Base-by-base conservation (phyloP, 768 basidiomycete genomes). In the Paxillus ammoniavirescens region DNA sequence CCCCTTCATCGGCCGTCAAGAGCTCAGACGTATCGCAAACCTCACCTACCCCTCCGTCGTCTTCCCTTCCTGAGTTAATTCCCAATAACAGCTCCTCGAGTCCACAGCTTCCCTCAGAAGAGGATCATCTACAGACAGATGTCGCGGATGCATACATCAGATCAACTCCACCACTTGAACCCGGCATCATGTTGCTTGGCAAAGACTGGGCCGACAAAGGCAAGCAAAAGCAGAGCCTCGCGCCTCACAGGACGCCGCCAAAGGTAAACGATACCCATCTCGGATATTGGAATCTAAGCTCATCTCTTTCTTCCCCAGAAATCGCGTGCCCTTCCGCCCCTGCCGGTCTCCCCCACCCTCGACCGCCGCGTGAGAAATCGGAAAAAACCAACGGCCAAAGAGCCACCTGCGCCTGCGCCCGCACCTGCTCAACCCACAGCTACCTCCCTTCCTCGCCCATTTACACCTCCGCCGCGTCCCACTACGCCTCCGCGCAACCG, bases 51-150 rank as follows among this genome's bases (percentile, higher is more conserved):
- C 65, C 70, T 23, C 69, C 68, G 6, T 71, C 75, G 38, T 72
- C 74, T 13, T 72, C 78, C 9, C 61, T 87, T 42, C 87, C 88
- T n/a, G 82, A 77, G 46, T 77, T 89, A 30, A 82, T 80, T 8
- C 82, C 86, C 0, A 82, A 82, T 62, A 65, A 73, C 38, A 82
- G 77, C 59, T 86, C 86, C 3, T 89, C 86, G 9, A 88, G 86
- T 61, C 84, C 86, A 2, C 79, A 79, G 13, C 65, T 70, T 23
- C 65, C 60, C 23, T 71, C 67, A 2, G 58, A 72, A 2, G 58
- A 72, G 3, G 64, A 69, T 18, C 51, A 66, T 28, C 45, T 47
- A 2, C 60, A 61, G 44, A 58, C 58, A n/a, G 52, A 62, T 31
- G n/a, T 36, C 38, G 51, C 42, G 1, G 58, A 67, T 21, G 50